Evolutionary conservation across 2,329 filamentous ascomycete genomes (phyloP), one percentile per base, ranked within the genome.

Genomic region (Ophiobolus disseminans): DNA sequence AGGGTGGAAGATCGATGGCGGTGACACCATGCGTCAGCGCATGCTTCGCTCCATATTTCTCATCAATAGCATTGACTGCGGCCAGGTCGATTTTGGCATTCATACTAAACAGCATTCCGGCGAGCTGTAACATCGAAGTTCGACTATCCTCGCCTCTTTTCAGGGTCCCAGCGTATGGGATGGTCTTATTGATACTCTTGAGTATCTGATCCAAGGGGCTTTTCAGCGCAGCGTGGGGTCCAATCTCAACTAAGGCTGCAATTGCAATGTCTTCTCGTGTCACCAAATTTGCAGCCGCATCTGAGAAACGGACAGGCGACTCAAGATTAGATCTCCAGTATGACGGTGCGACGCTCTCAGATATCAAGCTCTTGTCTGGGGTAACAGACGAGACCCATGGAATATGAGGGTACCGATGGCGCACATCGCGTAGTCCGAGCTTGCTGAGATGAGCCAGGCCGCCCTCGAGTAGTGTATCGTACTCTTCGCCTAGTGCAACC

Each of bases 301-400:
- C n/a, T 5, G 23, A 30, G 22, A 58, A 58, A 1, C 34, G 45
- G 3, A 59, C 53, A 9, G 50, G 50, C 7, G 45, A 54, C 13
- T 48, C 47, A 47, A 59, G 49, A 14, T 59, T 57, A 11, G 19
- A 19, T 6, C 22, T 32, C 56, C 56, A 59, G 31, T 59, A 59
- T 3, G 20, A 11, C n/a, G 35, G n/a, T 2, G 28, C 26, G 2
- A 16, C 20, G 23, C 36, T 22, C 8, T 16, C 14, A 23, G 40
- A 19, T 3, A 30, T 40, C 30, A 22, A 19, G 10, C 14, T 16
- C 22, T 36, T 20, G 14, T 14, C 22, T 23, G 25, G 62, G 8
- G 35, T 34, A n/a, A 34, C 40, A 3, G 49, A 52, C 1, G 49
- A 48, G n/a, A 36, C 21, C 39, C 28, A 48, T 6, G 16, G 26